Percentiles rank a stretch among this genome's conserved stretches.
Conservation (phyloP, 2,329 filamentous ascomycete genomes). For the Paracorniculantispora psalliotae region DNA sequence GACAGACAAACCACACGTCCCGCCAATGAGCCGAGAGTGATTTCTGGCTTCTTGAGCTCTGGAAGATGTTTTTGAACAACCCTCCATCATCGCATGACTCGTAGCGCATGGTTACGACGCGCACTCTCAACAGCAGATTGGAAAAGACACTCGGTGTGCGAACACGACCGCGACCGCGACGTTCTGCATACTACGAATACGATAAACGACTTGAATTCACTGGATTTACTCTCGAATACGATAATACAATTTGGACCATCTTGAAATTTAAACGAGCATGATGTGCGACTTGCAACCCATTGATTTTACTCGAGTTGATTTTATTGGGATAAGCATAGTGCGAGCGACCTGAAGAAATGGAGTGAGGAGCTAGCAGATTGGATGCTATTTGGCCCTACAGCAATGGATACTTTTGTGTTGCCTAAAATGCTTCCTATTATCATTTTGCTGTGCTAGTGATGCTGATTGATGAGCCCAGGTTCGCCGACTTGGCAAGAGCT, state of each 20-base stretch:
- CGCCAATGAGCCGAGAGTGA: neutral
- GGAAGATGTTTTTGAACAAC: neutral
- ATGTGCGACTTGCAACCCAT: neutral
- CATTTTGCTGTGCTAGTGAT: neutral
- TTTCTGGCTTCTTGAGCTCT: neutral
- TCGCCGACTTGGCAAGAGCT: neutral
- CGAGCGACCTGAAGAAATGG: neutral
- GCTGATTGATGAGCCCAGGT: neutral
- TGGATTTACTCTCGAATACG: neutral
- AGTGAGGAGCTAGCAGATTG: neutral
- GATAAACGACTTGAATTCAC: neutral
- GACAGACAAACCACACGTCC: neutral
- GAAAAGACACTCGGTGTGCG: too few species aligned
- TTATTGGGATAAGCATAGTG: conserved; percentile 1
- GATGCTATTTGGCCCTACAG: neutral
- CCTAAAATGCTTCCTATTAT: neutral
- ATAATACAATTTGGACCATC: neutral
- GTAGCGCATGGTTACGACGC: neutral
- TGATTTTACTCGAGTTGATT: neutral
- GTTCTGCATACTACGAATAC: neutral
- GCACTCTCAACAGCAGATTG: too few species aligned
- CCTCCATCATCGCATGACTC: neutral
- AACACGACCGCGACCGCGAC: neutral
- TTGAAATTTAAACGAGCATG: neutral
- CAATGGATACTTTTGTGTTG: neutral